Evolutionary conservation across 495 filamentous ascomycete species (phyloP), one percentile per base, ranked within the genome.

Genomic region (Penicillium argentinense): DNA sequence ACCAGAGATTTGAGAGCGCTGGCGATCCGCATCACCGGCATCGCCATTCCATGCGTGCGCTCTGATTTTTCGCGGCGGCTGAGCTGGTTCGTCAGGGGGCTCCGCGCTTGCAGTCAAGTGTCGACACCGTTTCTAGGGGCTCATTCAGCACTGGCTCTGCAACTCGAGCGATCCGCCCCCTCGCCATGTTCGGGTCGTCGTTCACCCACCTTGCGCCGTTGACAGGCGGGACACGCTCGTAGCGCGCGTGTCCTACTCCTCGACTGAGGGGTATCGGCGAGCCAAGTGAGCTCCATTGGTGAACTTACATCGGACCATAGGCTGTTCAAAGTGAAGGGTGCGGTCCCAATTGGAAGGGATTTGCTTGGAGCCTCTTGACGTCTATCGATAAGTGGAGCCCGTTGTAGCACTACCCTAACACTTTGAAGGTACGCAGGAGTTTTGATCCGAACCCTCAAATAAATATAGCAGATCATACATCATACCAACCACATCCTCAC

Each of bases 231-330:
- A 59, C 68, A 72, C 14, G 68, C 68, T 33, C 57, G 56, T 38
- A 60, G 25, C 1, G 68, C 68, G 38, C 68, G 52, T 36, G 51
- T 58, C 18, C 68, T 61, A 50, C 54, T 60, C 22, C 68, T 63
- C 26, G 63, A 61, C 41, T 68, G 63, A 6, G 67, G 65, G 14
- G 56, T 64, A 55, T 70, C 56, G 5, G 65, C 56, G 16, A 70
- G 57, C 67, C 68, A 72, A 25, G 63, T 69, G 25, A 70, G 50
- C 43, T 72, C 68, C 68, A 72, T 72, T 5, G 24, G 30, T 17
- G n/a, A n/a, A n/a, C 9, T 9, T 24, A 24, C 26, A 26, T 33
- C 9, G 39, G 23, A 41, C 42, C 24, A n/a, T 32, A 26, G 32
- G 7, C 17, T 23, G 22, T 34, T 14, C 13, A 32, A 7, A 23